Conservation (phyloP, 228 moss, liverwort and hornwort species). For the Sphagnum magellanicum region DNA sequence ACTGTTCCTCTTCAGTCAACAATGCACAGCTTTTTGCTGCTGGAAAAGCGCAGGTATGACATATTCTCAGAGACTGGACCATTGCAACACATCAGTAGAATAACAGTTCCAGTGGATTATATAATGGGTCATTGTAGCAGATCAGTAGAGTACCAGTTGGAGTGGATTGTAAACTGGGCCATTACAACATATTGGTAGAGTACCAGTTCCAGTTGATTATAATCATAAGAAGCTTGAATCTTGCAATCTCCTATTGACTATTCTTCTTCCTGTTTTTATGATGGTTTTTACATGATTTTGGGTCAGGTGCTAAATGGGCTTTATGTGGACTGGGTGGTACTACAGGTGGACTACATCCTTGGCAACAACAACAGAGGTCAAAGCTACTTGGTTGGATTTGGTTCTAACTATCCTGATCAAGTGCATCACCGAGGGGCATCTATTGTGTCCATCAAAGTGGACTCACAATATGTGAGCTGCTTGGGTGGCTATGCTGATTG, state of each 20-base stretch:
- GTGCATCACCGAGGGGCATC: constrained; percentile 36
- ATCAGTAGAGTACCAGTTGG: too few relatives aligned
- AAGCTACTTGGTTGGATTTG: constrained; percentile 39
- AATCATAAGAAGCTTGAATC: not conserved
- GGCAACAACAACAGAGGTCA: constrained; percentile 24
- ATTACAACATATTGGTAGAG: too few relatives aligned
- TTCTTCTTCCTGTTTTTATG: not conserved
- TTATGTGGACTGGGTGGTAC: not conserved
- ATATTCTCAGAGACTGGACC: too few relatives aligned
- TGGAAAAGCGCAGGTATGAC: constrained; percentile 27
- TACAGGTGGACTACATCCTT: constrained; percentile 35
- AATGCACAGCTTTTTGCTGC: constrained; percentile 26
- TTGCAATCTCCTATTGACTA: not conserved
- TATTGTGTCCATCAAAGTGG: constrained; percentile 20
- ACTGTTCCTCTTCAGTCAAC: constrained; percentile 15
- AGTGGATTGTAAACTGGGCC: too few relatives aligned
- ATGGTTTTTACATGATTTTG: not conserved
- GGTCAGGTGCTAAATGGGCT: not conserved
- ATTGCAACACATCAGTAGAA: too few relatives aligned
- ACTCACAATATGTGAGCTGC: constrained; percentile 13
- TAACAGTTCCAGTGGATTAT: too few relatives aligned
- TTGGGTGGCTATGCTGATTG: constrained; percentile 19
- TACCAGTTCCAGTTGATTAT: too few relatives aligned
- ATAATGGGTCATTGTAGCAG: too few relatives aligned
- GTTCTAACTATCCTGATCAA: constrained; percentile 13